Base-by-base conservation (phyloP, 2,329 filamentous ascomycete species). In the Plenodomus lindquistii region DNA sequence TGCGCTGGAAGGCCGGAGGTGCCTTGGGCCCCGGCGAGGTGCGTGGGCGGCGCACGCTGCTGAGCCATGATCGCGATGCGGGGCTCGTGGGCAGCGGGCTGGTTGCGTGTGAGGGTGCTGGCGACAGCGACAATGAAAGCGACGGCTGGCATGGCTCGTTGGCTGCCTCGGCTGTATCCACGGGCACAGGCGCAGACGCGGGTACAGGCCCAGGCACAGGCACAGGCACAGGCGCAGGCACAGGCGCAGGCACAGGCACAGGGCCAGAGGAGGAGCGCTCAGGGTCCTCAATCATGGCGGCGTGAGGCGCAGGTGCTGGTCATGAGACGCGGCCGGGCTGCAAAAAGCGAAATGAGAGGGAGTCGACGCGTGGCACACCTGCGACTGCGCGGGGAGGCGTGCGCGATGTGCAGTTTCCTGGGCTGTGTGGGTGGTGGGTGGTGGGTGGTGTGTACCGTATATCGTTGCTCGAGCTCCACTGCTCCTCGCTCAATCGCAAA, bases 1-100 rank as follows among this genome's bases (percentile, higher is more conserved):
- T 65, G 22, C 57, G 54, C 55, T 67, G 68, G 45, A 71, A 54
- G 3, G 63, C 54, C 36, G 62, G 65, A n/a, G n/a, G 15, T 3
- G 69, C 54, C 46, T 63, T 62, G 16, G 71, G 71, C 9, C 65
- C 70, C 37, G 70, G 70, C 27, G 69, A 70, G 17, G 71, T 72
- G 53, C 61, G 65, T 22, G 70, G 70, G 2, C 71, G 66, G 42
- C 70, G 69, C 24, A 71, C 64, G 48, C 60, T 64, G 59, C 58
- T 67, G 40, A 72, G 67, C 70, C 70, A 73, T 49, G 50, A 66
- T 40, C 69, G 69, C 52, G 67, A 56, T n/a, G 62, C 44, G 40
- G 61, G 56, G 54, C 57, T 45, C 29, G 49, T 55, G 20, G 55
- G 48, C 18, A 57, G 46, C 36, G 52, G 46, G 44, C 42, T 56